Evolutionary conservation across 257 asterid genomes (phyloP), one percentile per base, ranked within the genome.

Genomic region (Echium plantagineum): DNA sequence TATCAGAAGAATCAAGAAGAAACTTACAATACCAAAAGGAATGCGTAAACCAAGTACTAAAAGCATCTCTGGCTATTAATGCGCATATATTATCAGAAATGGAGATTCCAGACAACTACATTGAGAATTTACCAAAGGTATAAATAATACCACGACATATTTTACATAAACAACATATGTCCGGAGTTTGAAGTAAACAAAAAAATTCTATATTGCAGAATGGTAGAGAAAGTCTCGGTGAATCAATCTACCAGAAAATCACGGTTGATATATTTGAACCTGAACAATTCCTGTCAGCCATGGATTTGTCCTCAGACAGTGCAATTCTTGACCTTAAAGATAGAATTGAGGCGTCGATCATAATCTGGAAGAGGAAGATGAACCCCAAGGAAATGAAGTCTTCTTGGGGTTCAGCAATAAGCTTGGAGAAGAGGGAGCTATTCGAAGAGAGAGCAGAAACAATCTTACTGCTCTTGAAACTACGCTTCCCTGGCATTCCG

Each of bases 81-180:
- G 94, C 97, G 70, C 97, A 89, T 62, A 69, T 79, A 49, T 81
- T 89, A 8, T 54, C 90, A 31, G 97, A 89, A 65, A 89, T 89
- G 95, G 94, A 84, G 72, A 80, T 86, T 62, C 97, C 95, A 3
- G 95, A 89, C 16, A 81, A 71, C 86, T 89, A 89, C 80, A 85
- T 86, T 49, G 97, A 89, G 61, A 74, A 93, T 21, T 90, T 89
- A 12, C 97, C 97, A 4, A 89, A 86, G 95, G 96, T 85, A 32
- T 8, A 35, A 35, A 35, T 35, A 7, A 35, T 35, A 2, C 2
- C 46, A 1, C 20, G 20, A 49, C 54, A 49, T 15, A 12, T 17
- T 2, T 15, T 12, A 49, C 6, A 49, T 5, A 35, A 35, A 35
- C 46, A 35, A 35, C 13, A 35, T 6, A 28, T 28, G 5, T 28